These are phyloP conservation scores for Limonium bicolor DNA, from an alignment of 148 eudicot genomes.

Conservation along the genomic window DNA sequence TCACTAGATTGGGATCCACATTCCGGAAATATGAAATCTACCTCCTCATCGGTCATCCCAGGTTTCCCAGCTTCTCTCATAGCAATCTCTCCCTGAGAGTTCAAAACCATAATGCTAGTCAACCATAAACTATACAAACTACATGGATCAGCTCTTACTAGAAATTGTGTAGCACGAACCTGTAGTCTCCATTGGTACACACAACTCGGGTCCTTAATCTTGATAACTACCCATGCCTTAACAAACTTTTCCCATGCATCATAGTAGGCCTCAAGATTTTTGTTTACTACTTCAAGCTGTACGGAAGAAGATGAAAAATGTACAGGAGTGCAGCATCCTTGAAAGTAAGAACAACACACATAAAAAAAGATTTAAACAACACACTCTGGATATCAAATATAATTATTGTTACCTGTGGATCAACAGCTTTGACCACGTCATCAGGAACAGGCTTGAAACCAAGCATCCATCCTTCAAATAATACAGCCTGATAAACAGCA, in stretches of 20 bases:
- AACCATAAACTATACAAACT: neutral
- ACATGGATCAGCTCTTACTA: neutral
- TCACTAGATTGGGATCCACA: too few relatives aligned
- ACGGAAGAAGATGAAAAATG: conserved; percentile 8
- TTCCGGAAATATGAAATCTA: too few relatives aligned
- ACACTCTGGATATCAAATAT: neutral
- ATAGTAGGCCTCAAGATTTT: conserved; percentile 57
- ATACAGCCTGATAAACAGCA: conserved; percentile 55
- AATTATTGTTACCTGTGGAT: conserved; percentile 81
- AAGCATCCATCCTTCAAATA: conserved; percentile 99
- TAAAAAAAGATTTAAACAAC: neutral
- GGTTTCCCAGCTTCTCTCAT: conserved; percentile 87
- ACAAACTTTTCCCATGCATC: conserved; percentile 89
- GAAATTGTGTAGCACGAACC: conserved; percentile 23
- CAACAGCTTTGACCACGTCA: conserved; percentile 56
- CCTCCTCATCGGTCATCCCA: conserved; percentile 94
- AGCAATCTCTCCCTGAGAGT: conserved; percentile 81
- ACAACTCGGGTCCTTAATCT: conserved; percentile 74
- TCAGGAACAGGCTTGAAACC: conserved; percentile 80
- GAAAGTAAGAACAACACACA: conserved; percentile 2
- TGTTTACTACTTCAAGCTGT: conserved; percentile 72
- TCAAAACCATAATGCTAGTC: neutral
- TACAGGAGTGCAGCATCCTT: conserved; percentile 7
- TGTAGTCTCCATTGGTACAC: conserved; percentile 96
- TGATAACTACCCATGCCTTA: conserved; percentile 81